Evolutionary conservation across 2,329 filamentous ascomycete species (phyloP), one percentile per base, ranked within the genome.

Genomic region (Aspergillus sp.): DNA sequence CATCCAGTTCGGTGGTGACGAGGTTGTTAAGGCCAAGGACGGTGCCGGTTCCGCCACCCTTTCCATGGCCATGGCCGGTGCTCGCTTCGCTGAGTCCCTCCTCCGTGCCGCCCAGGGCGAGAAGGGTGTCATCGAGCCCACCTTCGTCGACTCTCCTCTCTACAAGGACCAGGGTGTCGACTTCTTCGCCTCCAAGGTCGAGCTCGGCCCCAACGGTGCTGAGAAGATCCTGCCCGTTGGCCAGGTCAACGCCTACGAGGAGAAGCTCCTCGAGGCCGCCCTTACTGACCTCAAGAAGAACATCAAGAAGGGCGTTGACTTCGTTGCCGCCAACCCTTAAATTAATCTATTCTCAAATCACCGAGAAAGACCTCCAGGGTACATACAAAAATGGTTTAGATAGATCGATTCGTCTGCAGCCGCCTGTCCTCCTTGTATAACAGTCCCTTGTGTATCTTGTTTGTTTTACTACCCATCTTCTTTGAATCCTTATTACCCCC

Each of bases 21-120:
- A 98, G 88, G 94, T 98, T 70, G 94, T 98, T 83, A 87, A 97
- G 88, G 95, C 94, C 81, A 98, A 98, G 90, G 93, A 94, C 77
- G 95, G 94, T 80, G 92, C 93, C 74, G 94, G 94, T 72, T 97
- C 92, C 70, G 94, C 94, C 77, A 98, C 94, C 66, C 90, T 98
- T 71, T 97, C 92, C 83, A 99, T 99, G 94, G 94, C 94, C 75
- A 94, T 96, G 87, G 94, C 94, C 69, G 94, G 94, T 82, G 86
- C 85, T 66, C 85, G 87, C 69, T 89, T 90, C 80, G 92, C 95
- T 71, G 93, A 98, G 84, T 92, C 90, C 70, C 84, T 99, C 73
- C 90, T 99, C 81, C 93, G 92, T 81, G 95, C 95, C 72, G 83
- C 90, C 61, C 88, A 96, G 80, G 95, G 95, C 77, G 88, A 96